These are phyloP conservation scores for Phytopythium vexans DNA, from an alignment of 352 stramenopile species.

Conservation along the genomic window DNA sequence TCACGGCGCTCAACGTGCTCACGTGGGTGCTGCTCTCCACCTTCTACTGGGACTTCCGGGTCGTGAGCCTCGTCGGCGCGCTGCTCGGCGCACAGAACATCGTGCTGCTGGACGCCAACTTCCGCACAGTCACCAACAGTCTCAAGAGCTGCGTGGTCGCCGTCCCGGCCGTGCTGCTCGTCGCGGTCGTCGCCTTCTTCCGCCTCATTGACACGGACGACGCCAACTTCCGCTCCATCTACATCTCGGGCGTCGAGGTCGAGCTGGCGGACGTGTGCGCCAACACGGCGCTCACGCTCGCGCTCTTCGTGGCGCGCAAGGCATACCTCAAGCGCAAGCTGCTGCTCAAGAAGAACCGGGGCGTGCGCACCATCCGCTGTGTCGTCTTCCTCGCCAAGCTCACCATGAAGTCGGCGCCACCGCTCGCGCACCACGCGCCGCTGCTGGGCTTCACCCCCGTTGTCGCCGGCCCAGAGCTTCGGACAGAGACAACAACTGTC, in stretches of 20 bases:
- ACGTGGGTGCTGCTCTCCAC: conserved; percentile 18
- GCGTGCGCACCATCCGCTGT: conserved; percentile 29
- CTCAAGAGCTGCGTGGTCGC: conserved; percentile 19
- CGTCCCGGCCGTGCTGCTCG: conserved; percentile 10
- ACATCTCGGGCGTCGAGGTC: conserved; percentile 18
- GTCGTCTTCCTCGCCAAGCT: conserved; percentile 28
- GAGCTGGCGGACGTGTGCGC: conserved; percentile 34
- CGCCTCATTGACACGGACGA: conserved; percentile 20
- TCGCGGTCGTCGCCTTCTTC: conserved; percentile 17
- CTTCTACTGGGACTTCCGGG: conserved; percentile 23
- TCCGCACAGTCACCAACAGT: conserved; percentile 23
- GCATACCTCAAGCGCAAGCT: conserved; percentile 29
- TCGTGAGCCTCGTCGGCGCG: conserved; percentile 15
- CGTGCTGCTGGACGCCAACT: conserved; percentile 29
- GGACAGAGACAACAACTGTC: too few relatives aligned
- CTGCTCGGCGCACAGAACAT: conserved; percentile 16
- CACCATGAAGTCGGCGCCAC: conserved; percentile 11
- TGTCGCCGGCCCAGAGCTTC: too few relatives aligned
- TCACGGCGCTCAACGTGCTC: conserved; percentile 20
- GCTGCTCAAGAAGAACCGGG: conserved; percentile 15
- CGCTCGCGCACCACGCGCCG: too few relatives aligned
- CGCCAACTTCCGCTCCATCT: conserved; percentile 12
- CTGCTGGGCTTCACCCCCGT: too few relatives aligned
- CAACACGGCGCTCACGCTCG: conserved; percentile 34
- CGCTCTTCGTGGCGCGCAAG: conserved; percentile 28